Evolutionary conservation across 73 alveolate genomes (phyloP), one percentile per base, ranked within the genome.

Genomic region (Paramecium biaurelia): DNA sequence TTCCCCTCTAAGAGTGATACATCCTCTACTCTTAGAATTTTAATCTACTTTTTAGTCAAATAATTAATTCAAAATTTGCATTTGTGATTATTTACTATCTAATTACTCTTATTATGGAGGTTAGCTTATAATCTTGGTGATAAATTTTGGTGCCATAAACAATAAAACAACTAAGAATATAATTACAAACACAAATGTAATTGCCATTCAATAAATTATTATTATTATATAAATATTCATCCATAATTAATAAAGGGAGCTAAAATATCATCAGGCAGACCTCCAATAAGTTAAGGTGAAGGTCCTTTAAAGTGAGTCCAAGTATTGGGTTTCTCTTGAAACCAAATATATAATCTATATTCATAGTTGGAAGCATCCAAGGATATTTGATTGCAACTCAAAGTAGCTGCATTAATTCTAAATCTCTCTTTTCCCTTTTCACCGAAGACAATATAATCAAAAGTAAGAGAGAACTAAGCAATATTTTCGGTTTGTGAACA

Each of bases 371-470:
- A 49, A 63, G 45, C 45, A 63, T 63, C 84, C 2, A 63, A 26
- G 2, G 84, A 63, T 12, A 63, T 12, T 63, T 63, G 45, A 5
- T 63, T 12, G n/a, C 86, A 72, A 34, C n/a, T 38, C 45, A 72
- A 5, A 1, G 35, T 8, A 4, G 59, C 56, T 30, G 56, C 15
- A 35, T 35, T 38, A 34, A 72, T 72, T 15, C 58, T 30, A 20
- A 35, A 72, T 37, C 86, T 72, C 26, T 72, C 86, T 12, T 72
- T 72, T 8, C 86, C 86, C 26, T 38, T 72, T 37, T 72, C 86
- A 34, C 86, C 86, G 35, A 35, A 72, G 3, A 38, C 59, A 20
- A 35, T 35, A 18, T 72, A 72, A 0, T 41, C 56, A 34, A 72
- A 12, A 12, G 18, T 26, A 14, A 63, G 45, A 12, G 84, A 63